These are phyloP conservation scores for Biscogniauxia mediterranea DNA, from an alignment of 2,329 filamentous ascomycete genomes.

Conservation along the genomic window DNA sequence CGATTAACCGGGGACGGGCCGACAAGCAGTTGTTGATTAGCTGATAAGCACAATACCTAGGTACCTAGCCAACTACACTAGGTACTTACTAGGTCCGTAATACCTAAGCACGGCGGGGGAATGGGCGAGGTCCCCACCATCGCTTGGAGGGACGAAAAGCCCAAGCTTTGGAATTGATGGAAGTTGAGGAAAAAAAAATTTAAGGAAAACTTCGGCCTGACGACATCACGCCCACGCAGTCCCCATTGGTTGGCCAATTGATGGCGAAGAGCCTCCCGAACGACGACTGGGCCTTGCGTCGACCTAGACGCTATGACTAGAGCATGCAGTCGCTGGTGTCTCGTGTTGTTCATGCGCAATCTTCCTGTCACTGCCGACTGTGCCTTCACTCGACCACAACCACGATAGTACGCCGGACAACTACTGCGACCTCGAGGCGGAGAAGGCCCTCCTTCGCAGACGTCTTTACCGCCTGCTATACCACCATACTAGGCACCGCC, in stretches of 20 bases:
- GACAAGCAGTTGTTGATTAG: neutral
- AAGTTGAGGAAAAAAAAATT: too few species aligned
- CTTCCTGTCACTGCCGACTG: constrained; percentile 60
- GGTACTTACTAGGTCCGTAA: too few species aligned
- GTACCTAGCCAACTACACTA: too few species aligned
- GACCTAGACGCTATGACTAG: constrained; percentile 30
- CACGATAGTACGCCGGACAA: constrained; percentile 48
- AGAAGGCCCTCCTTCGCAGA: constrained; percentile 50
- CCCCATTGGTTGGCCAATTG: constrained; percentile 8
- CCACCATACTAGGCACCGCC: constrained; percentile 64
- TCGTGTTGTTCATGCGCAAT: constrained; percentile 60
- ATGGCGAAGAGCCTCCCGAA: constrained; percentile 3
- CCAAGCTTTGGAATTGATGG: neutral
- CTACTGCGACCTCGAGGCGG: constrained; percentile 48
- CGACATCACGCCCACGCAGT: neutral
- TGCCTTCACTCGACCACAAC: constrained; percentile 53
- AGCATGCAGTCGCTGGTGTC: constrained; percentile 69
- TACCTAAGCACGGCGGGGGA: too few species aligned
- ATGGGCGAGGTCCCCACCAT: too few species aligned
- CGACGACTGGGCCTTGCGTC: constrained; percentile 2
- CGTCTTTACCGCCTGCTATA: constrained; percentile 65
- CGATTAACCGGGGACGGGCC: neutral
- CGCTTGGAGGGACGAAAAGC: too few species aligned
- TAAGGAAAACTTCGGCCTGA: neutral
- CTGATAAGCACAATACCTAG: too few species aligned